Evolutionary conservation across 495 filamentous ascomycete species (phyloP).

Genomic region (Penicillium cosmopolitanum): DNA sequence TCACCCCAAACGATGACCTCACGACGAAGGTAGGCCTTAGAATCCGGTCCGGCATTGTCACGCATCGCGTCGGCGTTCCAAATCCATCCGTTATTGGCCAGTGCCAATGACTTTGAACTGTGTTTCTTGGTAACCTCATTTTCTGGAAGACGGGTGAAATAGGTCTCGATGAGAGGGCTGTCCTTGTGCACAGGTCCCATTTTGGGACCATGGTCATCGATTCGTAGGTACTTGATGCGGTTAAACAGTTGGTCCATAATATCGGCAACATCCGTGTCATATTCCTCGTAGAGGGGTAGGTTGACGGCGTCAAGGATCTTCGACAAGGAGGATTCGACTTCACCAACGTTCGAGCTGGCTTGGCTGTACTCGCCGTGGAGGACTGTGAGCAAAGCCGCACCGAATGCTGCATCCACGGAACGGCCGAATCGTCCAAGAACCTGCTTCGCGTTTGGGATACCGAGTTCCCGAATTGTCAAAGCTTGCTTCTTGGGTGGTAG

Average conservation of each 20-base stretch:
- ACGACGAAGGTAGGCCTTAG: slow-evolving; percentile 85
- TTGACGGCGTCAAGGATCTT: slow-evolving; percentile 84
- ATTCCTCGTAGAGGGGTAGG: slow-evolving; percentile 85
- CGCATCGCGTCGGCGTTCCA: slow-evolving; percentile 94
- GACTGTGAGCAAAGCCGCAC: slow-evolving; percentile 68
- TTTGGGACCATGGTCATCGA: slow-evolving; percentile 92
- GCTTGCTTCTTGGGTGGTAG: slow-evolving; percentile 64
- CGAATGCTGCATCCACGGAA: slow-evolving; percentile 64
- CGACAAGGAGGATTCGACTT: slow-evolving; percentile 52
- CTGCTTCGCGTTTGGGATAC: slow-evolving; percentile 66
- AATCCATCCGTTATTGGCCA: slow-evolving; percentile 98
- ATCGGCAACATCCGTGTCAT: slow-evolving; percentile 78
- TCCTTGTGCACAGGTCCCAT: slow-evolving; percentile 74
- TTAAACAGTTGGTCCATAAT: slow-evolving; percentile 92
- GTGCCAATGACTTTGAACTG: slow-evolving; percentile 71
- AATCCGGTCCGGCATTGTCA: slow-evolving; percentile 89
- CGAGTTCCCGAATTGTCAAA: slow-evolving; percentile 62
- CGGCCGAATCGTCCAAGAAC: slow-evolving; percentile 80
- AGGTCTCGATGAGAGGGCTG: slow-evolving; percentile 88
- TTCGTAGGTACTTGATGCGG: slow-evolving; percentile 86
- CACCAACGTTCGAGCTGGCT: slow-evolving; percentile 36
- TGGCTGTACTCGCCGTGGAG: slow-evolving; percentile 70
- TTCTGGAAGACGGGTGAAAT: slow-evolving; percentile 88
- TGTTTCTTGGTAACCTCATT: slow-evolving; percentile 81
- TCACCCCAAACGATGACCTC: slow-evolving; percentile 99